Evolutionary conservation across 495 filamentous ascomycete genomes (phyloP).

Genomic region (Tuber umbilicatum): DNA sequence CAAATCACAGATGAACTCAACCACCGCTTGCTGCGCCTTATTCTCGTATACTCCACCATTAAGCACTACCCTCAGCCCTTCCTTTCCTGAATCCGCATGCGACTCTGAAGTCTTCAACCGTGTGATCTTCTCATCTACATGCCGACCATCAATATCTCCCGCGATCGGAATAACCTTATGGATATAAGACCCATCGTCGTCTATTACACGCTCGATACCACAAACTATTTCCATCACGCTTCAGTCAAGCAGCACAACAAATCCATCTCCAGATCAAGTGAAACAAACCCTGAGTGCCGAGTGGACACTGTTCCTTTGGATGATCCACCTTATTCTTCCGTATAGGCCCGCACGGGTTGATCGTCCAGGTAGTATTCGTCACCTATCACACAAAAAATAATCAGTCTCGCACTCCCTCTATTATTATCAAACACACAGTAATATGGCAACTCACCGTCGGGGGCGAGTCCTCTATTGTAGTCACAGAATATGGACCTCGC

Average conservation of each 20-base stretch:
- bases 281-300: slow-evolving; percentile 55
- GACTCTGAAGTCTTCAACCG: slow-evolving; percentile 56
- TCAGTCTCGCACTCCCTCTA: background rate
- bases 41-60: slow-evolving; percentile 59
- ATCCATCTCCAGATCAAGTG: background rate
- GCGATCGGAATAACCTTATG: slow-evolving; percentile 62
- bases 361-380: slow-evolving; percentile 74
- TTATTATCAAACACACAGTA: background rate
- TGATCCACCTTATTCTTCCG: slow-evolving; percentile 48
- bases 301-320: slow-evolving; percentile 54
- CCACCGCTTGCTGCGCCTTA: slow-evolving; percentile 58
- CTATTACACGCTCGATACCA: slow-evolving; percentile 57
- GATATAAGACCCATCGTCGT: slow-evolving; percentile 47
- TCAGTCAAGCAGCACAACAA: slow-evolving; percentile 3
- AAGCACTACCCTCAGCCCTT: slow-evolving; percentile 66
- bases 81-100: slow-evolving; percentile 53
- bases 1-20: slow-evolving; percentile 77
- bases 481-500: slow-evolving; percentile 68
- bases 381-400: slow-evolving; percentile 18
- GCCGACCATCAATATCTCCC: slow-evolving; percentile 54
- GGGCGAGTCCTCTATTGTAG: slow-evolving; percentile 49
- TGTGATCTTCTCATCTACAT: slow-evolving; percentile 57
- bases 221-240: slow-evolving; percentile 56
- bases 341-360: slow-evolving; percentile 72
- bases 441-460: slow-evolving; percentile 41